phyloP scores from a whole-genome alignment of 1,284 basidiomycete genomes.

The Rhodofomes roseus region DNA sequence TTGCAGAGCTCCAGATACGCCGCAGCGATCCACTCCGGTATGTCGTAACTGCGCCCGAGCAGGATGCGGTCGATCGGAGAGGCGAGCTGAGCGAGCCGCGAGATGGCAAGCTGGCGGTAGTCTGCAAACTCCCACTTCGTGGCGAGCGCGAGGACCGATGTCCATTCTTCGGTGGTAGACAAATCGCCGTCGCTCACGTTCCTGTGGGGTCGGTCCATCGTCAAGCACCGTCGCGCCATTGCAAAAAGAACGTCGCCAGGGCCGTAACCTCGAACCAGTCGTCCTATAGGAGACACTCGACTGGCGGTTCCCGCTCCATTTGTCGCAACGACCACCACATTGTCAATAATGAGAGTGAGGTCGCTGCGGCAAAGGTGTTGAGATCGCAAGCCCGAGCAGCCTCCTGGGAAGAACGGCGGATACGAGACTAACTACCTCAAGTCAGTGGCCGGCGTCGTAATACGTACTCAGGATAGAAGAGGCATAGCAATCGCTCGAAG shows the following conservation, averaged over 20 bases:
- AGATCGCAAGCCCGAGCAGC: neutral
- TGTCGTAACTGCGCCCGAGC: constrained; percentile 20
- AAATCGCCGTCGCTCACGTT: constrained; percentile 16
- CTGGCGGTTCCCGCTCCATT: neutral
- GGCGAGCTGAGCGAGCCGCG: constrained; percentile 17
- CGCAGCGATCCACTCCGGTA: constrained; percentile 19
- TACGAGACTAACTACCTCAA: neutral
- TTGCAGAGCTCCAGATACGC: constrained; percentile 21
- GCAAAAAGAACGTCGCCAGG: neutral
- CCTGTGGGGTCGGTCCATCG: constrained; percentile 7
- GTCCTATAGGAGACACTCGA: neutral
- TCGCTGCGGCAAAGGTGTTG: neutral
- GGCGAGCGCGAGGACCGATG: constrained; percentile 25
- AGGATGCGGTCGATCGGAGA: constrained; percentile 21
- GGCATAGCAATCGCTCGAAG: constrained; percentile 30
- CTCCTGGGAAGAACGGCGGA: neutral
- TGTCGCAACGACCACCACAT: neutral
- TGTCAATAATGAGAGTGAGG: neutral
- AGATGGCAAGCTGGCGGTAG: constrained; percentile 22
- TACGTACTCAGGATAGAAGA: constrained; percentile 32
- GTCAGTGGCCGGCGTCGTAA: neutral
- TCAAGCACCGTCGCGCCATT: neutral
- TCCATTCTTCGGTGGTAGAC: constrained; percentile 24
- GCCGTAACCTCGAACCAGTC: neutral
- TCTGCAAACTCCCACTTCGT: constrained; percentile 21